Evolutionary conservation across 441 rosid species (phyloP), one percentile per base, ranked within the genome.

Genomic region (Dalechampia spathulata): DNA sequence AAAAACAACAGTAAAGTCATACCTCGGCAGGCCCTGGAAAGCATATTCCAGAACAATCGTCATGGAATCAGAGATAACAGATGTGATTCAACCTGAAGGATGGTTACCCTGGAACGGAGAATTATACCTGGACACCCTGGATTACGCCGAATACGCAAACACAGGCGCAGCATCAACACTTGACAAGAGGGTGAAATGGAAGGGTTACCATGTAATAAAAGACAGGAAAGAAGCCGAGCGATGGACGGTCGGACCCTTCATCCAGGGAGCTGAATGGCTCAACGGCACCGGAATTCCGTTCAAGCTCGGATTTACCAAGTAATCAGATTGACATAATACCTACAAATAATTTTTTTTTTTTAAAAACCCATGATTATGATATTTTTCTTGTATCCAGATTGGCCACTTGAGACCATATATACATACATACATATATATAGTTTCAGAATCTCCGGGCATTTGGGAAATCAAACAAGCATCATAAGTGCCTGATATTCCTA

Each of bases 1-100:
- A 0, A 34, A 36, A 37, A 11, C 22, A 2, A 53, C 25, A 5
- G 38, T 48, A 2, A 34, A 48, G 27, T 56, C 74, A 1, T 70
- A 52, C 52, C 9, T 70, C 39, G 74, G 74, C 6, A 30, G 74
- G 37, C 74, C 74, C 8, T 70, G 74, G 74, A 70, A 58, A 26
- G 41, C 45, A 7, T 65, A 2, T 41, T 57, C 74, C 1, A 70
- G 70, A 52, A 22, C 74, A 3, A 49, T 70, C 5, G n/a, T 74
- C 4, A 65, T 67, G 74, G 67, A 70, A 23, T 70, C 74, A 13
- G 63, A 70, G 25, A 52, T 70, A 0, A 23, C 43, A 4, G 66
- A 61, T 27, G 63, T 57, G 13, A 70, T 70, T 34, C 74, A 65
- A 1, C 74, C 74, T 0, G 66, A 46, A 0, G 74, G 74, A n/a